Base-by-base conservation (phyloP, 1,284 basidiomycete species). In the Flammula alnicola region DNA sequence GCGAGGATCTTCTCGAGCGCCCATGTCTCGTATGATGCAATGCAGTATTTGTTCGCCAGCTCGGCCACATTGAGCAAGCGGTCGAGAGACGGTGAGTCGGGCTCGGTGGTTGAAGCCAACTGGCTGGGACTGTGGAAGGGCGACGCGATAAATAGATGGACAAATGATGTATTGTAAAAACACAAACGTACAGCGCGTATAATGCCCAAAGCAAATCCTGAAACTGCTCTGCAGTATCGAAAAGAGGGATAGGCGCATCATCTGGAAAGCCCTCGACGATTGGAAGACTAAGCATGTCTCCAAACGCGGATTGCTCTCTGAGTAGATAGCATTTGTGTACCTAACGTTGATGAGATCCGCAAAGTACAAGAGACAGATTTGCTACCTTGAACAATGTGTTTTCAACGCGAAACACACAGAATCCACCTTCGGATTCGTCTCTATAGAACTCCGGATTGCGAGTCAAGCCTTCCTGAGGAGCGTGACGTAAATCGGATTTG, bases 201-300 rank as follows among this genome's bases (percentile, higher is more conserved):
- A 77, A 49, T 19, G 66, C 74, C 72, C 75, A 75, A 25, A 77
- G 58, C 19, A 77, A 63, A 52, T 74, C 73, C 17, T 70, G 70
- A 43, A 77, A 76, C 48, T 73, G 66, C 29, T 69, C 63, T 5
- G 63, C 69, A 14, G 68, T 68, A 43, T 75, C 72, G 10, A 63
- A 66, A 7, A 75, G 61, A 16, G 65, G 55, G 39, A 76, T 63
- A 2, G 72, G 63, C 8, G 54, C 54, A 5, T 63, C 62, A 37
- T 70, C 64, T 26, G 61, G 44, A 33, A 49, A 40, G 29, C 63
- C 63, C 48, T 63, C 60, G 26, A 59, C 51, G 31, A 52, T 56
- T 12, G 66, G 67, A 39, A 72, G 61, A 54, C 61, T 61, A 44
- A 77, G 62, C 68, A 74, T 72, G 54, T 73, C 71, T 16, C 64